phyloP scores from a whole-genome alignment of 306 rosid genomes.

The Malus sieversii region DNA sequence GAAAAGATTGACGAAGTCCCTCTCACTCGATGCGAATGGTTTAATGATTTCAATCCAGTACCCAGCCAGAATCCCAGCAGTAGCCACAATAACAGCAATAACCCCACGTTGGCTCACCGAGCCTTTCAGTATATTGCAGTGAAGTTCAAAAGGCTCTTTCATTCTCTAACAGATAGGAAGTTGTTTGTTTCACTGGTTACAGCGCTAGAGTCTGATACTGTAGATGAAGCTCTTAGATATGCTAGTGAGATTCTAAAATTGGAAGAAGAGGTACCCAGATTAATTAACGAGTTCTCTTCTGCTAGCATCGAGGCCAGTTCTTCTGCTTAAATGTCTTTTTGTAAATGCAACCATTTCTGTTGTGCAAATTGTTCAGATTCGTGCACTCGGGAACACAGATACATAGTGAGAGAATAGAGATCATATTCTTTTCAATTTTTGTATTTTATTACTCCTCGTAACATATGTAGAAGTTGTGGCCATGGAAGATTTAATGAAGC shows the following conservation, averaged over 20 bases:
- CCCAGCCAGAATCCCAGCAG: conserved; percentile 19
- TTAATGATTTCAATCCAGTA: conserved; percentile 52
- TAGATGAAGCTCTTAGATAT: conserved; percentile 59
- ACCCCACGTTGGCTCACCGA: conserved; percentile 41
- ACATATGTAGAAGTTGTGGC: no score
- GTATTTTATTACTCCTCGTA: background rate
- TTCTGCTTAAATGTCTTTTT: conserved; percentile 7
- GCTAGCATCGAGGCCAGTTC: conserved; percentile 40
- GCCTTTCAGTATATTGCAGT: conserved; percentile 59
- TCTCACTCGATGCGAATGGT: conserved; percentile 65
- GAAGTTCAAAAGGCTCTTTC: conserved; percentile 60
- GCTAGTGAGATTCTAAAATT: conserved; percentile 57
- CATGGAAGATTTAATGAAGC: no score
- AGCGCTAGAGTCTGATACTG: conserved; percentile 53
- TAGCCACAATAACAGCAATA: conserved; percentile 20
- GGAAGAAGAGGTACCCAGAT: conserved; percentile 34
- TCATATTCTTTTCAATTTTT: background rate
- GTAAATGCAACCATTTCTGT: background rate
- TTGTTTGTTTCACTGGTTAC: conserved; percentile 53
- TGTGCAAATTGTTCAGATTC: background rate
- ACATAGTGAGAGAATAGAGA: background rate
- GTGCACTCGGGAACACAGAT: background rate
- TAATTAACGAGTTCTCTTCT: conserved; percentile 28
- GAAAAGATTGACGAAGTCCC: conserved; percentile 47
- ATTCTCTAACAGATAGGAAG: conserved; percentile 39